A percentile compares a stretch with the other conserved stretches of the same genome.
These are phyloP conservation scores for Mycena sp. DNA, from an alignment of 1,284 basidiomycete genomes.

Conservation along the genomic window DNA sequence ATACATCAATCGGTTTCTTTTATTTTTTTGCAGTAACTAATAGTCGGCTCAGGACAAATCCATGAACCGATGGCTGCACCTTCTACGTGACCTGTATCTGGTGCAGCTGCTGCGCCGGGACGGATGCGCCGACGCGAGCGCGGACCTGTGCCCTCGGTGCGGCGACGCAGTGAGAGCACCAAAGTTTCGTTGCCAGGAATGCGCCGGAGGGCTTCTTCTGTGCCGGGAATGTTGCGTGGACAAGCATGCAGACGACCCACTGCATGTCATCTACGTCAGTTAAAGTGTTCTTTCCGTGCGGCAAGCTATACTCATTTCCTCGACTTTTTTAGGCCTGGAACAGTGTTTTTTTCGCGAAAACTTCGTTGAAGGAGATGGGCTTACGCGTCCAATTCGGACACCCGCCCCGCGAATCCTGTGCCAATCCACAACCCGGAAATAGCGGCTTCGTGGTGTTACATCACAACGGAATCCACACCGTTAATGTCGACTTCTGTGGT, in stretches of 20 bases:
- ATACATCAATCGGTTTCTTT: no score
- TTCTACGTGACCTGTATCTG: no score
- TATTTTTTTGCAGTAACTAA: no score
- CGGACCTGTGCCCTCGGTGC: not conserved
- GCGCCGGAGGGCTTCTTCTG: not conserved
- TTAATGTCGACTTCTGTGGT: constrained; percentile 46
- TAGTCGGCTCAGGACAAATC: no score
- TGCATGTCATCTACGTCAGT: not conserved
- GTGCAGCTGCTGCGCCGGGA: not conserved
- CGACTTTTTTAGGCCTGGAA: not conserved
- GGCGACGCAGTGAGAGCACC: no score
- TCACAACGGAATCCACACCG: constrained; percentile 44
- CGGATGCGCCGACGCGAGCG: not conserved
- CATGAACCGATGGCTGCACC: no score
- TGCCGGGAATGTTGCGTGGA: not conserved
- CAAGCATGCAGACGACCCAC: not conserved
- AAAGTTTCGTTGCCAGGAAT: not conserved
- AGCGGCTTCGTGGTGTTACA: constrained; percentile 45
- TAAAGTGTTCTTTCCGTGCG: not conserved
- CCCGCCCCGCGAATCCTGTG: not conserved
- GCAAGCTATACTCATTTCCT: not conserved
- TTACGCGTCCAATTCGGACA: constrained; percentile 43
- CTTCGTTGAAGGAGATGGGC: constrained; percentile 28
- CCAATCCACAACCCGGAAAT: not conserved
- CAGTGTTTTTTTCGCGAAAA: not conserved